Percentiles rank a stretch among this genome's conserved stretches.
phyloP scores from a whole-genome alignment of 1,284 basidiomycete genomes.

The Moesziomyces parantarcticus region DNA sequence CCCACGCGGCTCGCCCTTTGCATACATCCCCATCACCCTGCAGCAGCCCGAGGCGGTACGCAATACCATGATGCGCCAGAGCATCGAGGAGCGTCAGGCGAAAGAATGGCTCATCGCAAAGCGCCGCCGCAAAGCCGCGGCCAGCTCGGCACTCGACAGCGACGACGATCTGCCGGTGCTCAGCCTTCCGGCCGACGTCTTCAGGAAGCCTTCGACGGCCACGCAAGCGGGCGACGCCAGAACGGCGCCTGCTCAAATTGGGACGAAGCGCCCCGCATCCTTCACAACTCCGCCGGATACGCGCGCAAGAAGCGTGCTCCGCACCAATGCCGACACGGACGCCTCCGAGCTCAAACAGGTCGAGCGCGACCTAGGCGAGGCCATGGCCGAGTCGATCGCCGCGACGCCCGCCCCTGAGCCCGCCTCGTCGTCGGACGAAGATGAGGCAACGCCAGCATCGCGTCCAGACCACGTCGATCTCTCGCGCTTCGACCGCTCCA shows the following conservation, averaged over 20 bases:
- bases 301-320: conserved; percentile 24
- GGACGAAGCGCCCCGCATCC: conserved; percentile 43
- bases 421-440: conserved; percentile 26
- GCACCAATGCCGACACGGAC: conserved; percentile 8
- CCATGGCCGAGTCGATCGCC: conserved; percentile 33
- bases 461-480: conserved; percentile 26
- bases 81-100: conserved; percentile 42
- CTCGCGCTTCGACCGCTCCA: conserved; percentile 35
- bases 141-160: conserved; percentile 1
- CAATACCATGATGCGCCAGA: conserved; percentile 47
- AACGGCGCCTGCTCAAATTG: conserved; percentile 2
- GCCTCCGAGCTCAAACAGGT: conserved; percentile 10
- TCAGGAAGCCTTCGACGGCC: conserved; percentile 4
- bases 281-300: conserved; percentile 33
- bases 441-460: not conserved
- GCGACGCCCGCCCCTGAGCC: conserved; percentile 8
- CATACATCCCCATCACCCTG: conserved; percentile 62
- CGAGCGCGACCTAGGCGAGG: conserved; percentile 35
- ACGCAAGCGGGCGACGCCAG: not conserved
- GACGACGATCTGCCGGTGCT: conserved; percentile 41
- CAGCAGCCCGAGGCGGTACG: conserved; percentile 57
- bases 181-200: conserved; percentile 27
- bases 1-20: conserved; percentile 56
- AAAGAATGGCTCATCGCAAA: conserved; percentile 44
- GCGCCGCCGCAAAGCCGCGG: conserved; percentile 7